Evolutionary conservation across 148 eudicot species (phyloP), one percentile per base, ranked within the genome.

Genomic region (Diospyros lotus): DNA sequence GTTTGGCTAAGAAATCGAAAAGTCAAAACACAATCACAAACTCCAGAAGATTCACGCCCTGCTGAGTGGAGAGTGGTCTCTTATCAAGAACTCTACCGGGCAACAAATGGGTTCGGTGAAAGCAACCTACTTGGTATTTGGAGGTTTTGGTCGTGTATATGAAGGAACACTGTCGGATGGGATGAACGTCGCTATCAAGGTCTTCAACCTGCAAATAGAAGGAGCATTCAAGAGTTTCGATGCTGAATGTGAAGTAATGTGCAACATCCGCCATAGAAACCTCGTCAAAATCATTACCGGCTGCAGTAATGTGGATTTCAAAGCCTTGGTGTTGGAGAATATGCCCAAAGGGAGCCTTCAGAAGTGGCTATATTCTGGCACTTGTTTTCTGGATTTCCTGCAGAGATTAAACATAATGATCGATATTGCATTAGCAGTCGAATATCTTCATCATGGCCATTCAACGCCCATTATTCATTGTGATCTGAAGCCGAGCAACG

Each of bases 301-400:
- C 28, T 78, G 77, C 63, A 65, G 66, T 13, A 78, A 67, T 44
- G 0, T 44, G 48, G 78, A 78, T 60, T 78, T 82, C 40, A 82
- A 62, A 61, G 81, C 81, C n/a, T 71, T 77, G 68, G 72, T 81
- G 4, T 64, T 76, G 28, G 81, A 81, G 75, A 76, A 81, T 71
- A 81, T 82, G 81, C 69, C 81, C 18, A 82, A 82, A 71, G 84
- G 84, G n/a, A 82, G 73, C 71, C 68, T 82, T 11, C 81, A 82
- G 62, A 75, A 74, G 38, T 78, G 81, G 84, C 60, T 81, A 42
- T 60, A 81, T 74, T 81, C 80, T 8, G 66, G 8, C 52, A 48
- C 4, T 48, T 48, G 8, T 8, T 48, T 48, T 48, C 52, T 48
- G 52, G 52, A 48, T 48, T 4, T 48, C 52, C 4, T 48, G 52